Base-by-base conservation (phyloP, 2,329 filamentous ascomycete genomes). In the Trichoderma sp. region DNA sequence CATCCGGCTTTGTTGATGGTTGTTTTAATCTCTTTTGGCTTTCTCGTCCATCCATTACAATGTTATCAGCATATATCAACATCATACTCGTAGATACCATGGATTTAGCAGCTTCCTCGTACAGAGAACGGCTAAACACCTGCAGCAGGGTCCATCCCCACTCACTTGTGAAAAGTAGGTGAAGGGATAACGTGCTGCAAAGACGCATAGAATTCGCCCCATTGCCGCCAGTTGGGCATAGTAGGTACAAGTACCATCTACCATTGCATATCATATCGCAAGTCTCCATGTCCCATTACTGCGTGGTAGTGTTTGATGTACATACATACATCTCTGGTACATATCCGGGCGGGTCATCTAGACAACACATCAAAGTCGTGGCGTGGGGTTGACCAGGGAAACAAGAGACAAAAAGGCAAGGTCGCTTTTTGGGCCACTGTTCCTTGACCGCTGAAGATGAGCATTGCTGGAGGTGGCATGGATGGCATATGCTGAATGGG, bases 311-410 rank as follows among this genome's bases (percentile, higher is more conserved):
- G 14, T 11, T 33, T 11, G 33, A 33, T 35, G 33, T 35, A 35
- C 33, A 35, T 35, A 3, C 33, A 35, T 19, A 66, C 19, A 47
- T 65, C 43, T 56, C 35, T 60, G 57, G 55, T 67, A 67, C 64
- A 53, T 67, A 56, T 57, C 43, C 65, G 49, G 47, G 58, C 49
- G 49, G 59, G 68, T 67, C 63, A n/a, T 31, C 66, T 27, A 61
- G 68, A 70, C 68, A 70, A 70, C 68, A 56, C 68, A 70, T 68
- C 68, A 62, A 68, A 47, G 24, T 53, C 64, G 55, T 67, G 64
- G 53, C 53, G 64, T 67, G 64, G 64, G 64, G 64, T 67, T 67
- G 37, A 49, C 68, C 61, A 62, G 57, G 52, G 64, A 60, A 57
- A 43, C 37, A 13, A 24, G 21, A 49, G 57, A 40, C 63, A 60